Conservation (phyloP, 2,329 filamentous ascomycete genomes). For the Nemania sp. region DNA sequence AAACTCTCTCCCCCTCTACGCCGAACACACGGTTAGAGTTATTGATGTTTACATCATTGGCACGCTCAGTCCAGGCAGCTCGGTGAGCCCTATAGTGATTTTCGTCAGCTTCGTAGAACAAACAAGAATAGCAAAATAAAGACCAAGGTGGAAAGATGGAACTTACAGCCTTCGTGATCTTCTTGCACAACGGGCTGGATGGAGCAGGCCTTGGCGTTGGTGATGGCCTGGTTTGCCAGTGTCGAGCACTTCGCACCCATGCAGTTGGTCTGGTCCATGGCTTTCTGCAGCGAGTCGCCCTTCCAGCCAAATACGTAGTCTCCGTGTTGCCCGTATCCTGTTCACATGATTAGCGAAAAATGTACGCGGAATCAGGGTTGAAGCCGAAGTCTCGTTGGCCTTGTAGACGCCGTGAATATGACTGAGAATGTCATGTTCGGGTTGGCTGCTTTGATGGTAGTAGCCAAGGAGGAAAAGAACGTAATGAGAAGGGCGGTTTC, state of each 20-base stretch:
- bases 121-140: not conserved
- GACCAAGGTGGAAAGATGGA: not conserved
- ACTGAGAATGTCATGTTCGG: not conserved
- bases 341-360: not conserved
- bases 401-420: too few species aligned
- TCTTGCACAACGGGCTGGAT: slow-evolving; percentile 40
- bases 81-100: slow-evolving; percentile 31
- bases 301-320: slow-evolving; percentile 44
- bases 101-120: not conserved
- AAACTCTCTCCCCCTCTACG: too few species aligned
- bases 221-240: slow-evolving; percentile 42
- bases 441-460: too few species aligned
- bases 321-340: slow-evolving; percentile 33
- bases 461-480: too few species aligned
- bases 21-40: not conserved
- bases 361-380: too few species aligned
- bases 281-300: slow-evolving; percentile 35
- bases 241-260: slow-evolving; percentile 44
- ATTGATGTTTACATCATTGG: slow-evolving; percentile 24
- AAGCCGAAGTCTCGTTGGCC: too few species aligned
- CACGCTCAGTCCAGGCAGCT: slow-evolving; percentile 35
- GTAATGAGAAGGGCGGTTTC: too few species aligned
- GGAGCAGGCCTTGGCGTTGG: slow-evolving; percentile 36
- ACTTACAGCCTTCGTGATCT: slow-evolving; percentile 44
- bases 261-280: slow-evolving; percentile 47